Evolutionary conservation across 208 protist species (phyloP).

Genomic region (Jaenimonas drosophilae): DNA sequence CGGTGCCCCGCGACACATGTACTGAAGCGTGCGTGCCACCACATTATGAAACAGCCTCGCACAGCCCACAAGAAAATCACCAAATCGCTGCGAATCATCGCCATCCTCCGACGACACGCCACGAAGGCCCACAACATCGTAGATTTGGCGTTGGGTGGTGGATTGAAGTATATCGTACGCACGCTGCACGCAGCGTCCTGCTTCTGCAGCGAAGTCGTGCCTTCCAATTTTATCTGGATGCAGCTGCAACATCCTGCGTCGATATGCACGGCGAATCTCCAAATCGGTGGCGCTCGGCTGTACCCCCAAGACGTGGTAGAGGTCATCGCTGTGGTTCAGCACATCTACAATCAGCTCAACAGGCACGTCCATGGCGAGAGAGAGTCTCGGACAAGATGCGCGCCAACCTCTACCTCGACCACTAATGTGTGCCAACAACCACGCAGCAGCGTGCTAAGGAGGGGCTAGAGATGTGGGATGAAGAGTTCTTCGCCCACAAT

Average conservation of each 20-base stretch:
- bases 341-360: constrained; percentile 7
- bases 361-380: neutral
- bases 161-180: constrained; percentile 93
- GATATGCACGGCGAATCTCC: constrained; percentile 23
- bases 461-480: no score
- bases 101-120: constrained; percentile 3
- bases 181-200: constrained; percentile 40
- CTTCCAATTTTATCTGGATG: constrained; percentile 34
- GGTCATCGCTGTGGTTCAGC: constrained; percentile 7
- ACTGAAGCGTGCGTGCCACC: no score
- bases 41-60: no score
- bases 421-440: no score
- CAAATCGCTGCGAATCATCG: neutral
- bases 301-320: constrained; percentile 17
- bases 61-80: neutral
- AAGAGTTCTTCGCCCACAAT: no score
- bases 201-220: constrained; percentile 17
- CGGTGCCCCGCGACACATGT: no score
- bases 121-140: constrained; percentile 56
- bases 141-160: constrained; percentile 72
- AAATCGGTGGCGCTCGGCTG: constrained; percentile 3
- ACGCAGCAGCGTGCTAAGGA: no score
- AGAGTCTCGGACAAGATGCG: no score
- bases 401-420: no score
- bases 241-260: constrained; percentile 13